Evolutionary conservation across 2,329 filamentous ascomycete species (phyloP).

Genomic region (Fusarium multiceps): DNA sequence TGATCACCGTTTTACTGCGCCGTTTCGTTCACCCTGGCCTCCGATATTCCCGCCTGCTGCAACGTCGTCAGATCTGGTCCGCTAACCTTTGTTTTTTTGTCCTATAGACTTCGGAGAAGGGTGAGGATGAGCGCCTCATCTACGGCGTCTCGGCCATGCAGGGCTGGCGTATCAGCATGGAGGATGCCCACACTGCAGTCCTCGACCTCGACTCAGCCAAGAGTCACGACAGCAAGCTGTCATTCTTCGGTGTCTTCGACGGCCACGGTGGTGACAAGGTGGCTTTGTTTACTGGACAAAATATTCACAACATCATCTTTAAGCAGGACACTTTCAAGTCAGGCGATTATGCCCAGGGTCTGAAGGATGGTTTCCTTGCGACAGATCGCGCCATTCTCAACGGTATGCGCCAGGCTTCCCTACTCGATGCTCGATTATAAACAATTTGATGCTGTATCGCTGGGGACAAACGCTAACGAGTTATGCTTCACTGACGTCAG

Average conservation of each 20-base stretch:
- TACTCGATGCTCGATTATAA: constrained; percentile 2
- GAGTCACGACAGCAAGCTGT: constrained; percentile 78
- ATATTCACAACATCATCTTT: constrained; percentile 92
- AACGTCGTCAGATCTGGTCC: constrained; percentile 24
- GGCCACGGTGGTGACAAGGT: constrained; percentile 98
- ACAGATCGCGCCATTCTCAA: constrained; percentile 96
- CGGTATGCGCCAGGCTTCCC: constrained; percentile 67
- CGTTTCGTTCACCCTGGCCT: constrained; percentile 10
- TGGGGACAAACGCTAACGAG: constrained; percentile 25
- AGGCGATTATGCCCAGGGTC: constrained; percentile 91
- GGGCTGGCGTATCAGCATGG: constrained; percentile 99
- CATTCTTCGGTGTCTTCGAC: constrained; percentile 98
- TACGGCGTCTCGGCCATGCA: constrained; percentile 99
- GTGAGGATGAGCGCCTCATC: constrained; percentile 91
- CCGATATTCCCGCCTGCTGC: constrained; percentile 28
- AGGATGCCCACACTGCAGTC: constrained; percentile 91
- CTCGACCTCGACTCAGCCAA: constrained; percentile 80
- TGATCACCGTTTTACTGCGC: neutral
- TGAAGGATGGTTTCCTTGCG: constrained; percentile 97
- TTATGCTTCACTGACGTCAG: constrained; percentile 59
- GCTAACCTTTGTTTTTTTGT: constrained; percentile 44
- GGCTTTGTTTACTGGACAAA: constrained; percentile 89
- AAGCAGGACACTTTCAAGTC: constrained; percentile 95
- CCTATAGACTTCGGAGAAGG: constrained; percentile 82
- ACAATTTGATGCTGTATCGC: neutral